A percentile compares a stretch with the other conserved stretches of the same genome.
Conservation (phyloP, 768 basidiomycete species). For the Tricholoma saponaceum region DNA sequence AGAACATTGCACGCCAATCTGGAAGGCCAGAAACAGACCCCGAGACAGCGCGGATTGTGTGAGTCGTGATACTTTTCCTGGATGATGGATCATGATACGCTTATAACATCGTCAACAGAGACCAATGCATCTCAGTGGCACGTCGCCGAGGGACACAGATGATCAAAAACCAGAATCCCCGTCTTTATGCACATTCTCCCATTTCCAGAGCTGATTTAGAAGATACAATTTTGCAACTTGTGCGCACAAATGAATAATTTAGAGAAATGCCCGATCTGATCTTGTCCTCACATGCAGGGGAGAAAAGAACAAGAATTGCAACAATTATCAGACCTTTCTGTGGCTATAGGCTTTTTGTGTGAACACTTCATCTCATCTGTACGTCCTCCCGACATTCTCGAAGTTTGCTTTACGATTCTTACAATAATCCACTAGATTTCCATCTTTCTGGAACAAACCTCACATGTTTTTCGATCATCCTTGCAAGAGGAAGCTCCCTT, state of each 20-base stretch:
- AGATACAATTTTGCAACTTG: not conserved
- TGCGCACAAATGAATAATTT: not conserved
- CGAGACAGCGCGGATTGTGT: not conserved
- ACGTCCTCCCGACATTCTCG: constrained; percentile 1
- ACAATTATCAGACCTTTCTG: constrained; percentile 15
- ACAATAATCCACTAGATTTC: constrained; percentile 15
- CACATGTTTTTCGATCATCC: constrained; percentile 13
- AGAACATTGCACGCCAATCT: not conserved
- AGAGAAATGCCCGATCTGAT: not conserved
- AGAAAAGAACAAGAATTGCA: constrained; percentile 14
- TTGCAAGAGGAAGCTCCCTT: constrained; percentile 16
- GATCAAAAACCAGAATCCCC: not conserved
- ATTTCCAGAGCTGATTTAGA: not conserved
- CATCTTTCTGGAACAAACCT: constrained; percentile 20
- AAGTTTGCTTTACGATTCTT: not conserved
- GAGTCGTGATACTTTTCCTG: not conserved
- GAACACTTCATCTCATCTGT: constrained; percentile 23
- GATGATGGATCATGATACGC: not conserved
- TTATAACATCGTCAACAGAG: not conserved
- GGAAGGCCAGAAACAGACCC: not conserved
- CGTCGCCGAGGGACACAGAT: not conserved
- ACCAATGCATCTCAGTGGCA: not conserved
- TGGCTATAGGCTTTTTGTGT: constrained; percentile 22
- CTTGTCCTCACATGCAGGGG: constrained; percentile 9
- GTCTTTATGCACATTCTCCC: not conserved